Percentiles rank a stretch among this genome's conserved stretches.
Evolutionary conservation across 768 basidiomycete genomes (phyloP).

Genomic region (Suillus spraguei): DNA sequence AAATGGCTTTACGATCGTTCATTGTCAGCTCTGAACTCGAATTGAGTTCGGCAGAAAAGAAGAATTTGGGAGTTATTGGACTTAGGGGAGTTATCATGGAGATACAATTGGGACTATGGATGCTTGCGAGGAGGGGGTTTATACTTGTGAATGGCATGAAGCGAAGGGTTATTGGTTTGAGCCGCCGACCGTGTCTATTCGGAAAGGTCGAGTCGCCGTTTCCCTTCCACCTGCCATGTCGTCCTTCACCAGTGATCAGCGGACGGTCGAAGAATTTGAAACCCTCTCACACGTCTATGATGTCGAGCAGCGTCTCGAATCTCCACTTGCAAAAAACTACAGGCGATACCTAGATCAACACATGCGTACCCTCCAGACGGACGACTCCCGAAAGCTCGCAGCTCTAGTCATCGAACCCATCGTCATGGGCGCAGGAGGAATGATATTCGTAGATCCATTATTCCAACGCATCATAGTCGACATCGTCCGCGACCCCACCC

Average conservation of each 20-base stretch:
- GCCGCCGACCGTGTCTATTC: conserved; percentile 76
- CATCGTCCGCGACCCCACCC: conserved; percentile 57
- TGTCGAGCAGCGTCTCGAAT: conserved; percentile 57
- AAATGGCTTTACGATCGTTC: conserved; percentile 89
- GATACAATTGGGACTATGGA: conserved; percentile 99
- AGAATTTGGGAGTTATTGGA: conserved; percentile 76
- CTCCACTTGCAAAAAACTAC: conserved; percentile 68
- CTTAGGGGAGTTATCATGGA: conserved; percentile 92
- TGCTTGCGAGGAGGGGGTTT: conserved; percentile 89
- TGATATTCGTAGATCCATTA: conserved; percentile 96
- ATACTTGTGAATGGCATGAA: conserved; percentile 94
- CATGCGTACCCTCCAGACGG: conserved; percentile 43
- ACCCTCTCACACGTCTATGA: conserved; percentile 71
- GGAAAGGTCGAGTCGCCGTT: conserved; percentile 57
- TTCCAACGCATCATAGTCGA: conserved; percentile 91
- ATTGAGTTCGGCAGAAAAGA: conserved; percentile 41
- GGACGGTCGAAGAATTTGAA: conserved; percentile 23
- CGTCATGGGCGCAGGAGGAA: conserved; percentile 94
- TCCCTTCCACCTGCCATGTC: conserved; percentile 54
- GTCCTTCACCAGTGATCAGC: conserved; percentile 21
- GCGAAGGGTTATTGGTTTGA: conserved; percentile 95
- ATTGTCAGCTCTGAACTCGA: conserved; percentile 40
- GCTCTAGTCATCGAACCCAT: conserved; percentile 90
- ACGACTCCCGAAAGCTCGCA: conserved; percentile 53
- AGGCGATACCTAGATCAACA: conserved; percentile 50